phyloP scores from a whole-genome alignment of 768 basidiomycete genomes.

The Mycena amicta region DNA sequence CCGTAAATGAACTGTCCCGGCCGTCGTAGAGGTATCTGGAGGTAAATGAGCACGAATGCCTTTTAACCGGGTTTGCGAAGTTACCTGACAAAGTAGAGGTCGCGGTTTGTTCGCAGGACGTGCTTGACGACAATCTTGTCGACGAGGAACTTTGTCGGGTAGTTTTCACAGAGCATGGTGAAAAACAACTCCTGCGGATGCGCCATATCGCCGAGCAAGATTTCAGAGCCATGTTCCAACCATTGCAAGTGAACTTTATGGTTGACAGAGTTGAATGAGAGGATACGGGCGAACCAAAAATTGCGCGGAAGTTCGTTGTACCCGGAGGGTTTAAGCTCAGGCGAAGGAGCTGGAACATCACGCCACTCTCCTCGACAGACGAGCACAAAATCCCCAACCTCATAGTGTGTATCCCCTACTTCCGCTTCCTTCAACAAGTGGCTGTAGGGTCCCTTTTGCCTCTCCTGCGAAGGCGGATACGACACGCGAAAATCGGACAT shows the following conservation, averaged over 20 bases:
- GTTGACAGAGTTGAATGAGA: slow-evolving; percentile 48
- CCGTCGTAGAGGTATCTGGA: slow-evolving; percentile 55
- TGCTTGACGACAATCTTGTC: slow-evolving; percentile 52
- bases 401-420: background rate
- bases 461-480: background rate
- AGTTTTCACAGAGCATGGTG: slow-evolving; percentile 52
- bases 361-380: slow-evolving; percentile 43
- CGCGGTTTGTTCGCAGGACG: slow-evolving; percentile 12
- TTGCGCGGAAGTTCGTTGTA: slow-evolving; percentile 52
- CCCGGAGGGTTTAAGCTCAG: slow-evolving; percentile 39
- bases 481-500: background rate
- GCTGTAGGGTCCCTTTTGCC: background rate
- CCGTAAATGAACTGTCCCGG: slow-evolving; percentile 46
- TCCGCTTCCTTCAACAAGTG: background rate
- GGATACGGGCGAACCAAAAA: slow-evolving; percentile 76
- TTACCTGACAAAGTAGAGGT: slow-evolving; percentile 28
- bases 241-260: slow-evolving; percentile 67
- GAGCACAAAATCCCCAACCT: slow-evolving; percentile 58
- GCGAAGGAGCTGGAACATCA: slow-evolving; percentile 29
- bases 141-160: slow-evolving; percentile 42
- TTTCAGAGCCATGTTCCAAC: slow-evolving; percentile 71
- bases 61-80: background rate
- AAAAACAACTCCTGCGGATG: slow-evolving; percentile 69
- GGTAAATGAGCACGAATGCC: background rate
- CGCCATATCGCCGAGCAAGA: slow-evolving; percentile 60